Conservation (phyloP, 257 asterid species). For the Linaria vulgaris region DNA sequence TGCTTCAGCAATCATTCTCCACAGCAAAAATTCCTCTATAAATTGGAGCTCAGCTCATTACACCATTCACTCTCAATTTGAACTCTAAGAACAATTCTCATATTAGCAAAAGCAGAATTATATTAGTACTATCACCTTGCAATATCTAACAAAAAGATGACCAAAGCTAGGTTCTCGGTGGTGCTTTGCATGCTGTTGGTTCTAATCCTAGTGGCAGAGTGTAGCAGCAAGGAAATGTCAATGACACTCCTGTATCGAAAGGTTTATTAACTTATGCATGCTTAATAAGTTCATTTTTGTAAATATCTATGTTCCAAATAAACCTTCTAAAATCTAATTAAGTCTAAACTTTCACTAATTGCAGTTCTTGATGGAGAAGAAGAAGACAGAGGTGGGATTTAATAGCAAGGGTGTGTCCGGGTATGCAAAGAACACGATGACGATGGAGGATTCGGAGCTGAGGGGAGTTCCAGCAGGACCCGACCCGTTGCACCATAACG, state of each 20-base stretch:
- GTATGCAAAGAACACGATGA: slow-evolving; percentile 25
- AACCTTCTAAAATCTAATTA: not conserved
- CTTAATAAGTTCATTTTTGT: not conserved
- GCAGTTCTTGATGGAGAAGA: slow-evolving; percentile 45
- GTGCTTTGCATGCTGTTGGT: slow-evolving; percentile 33
- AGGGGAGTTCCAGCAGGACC: slow-evolving; percentile 66
- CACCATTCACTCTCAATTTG: not conserved
- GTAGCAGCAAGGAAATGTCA: slow-evolving; percentile 39
- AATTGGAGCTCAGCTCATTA: slow-evolving; percentile 21
- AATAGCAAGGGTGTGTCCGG: slow-evolving; percentile 26
- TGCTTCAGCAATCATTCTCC: slow-evolving; percentile 37
- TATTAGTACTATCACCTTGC: not conserved
- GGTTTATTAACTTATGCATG: slow-evolving; percentile 26
- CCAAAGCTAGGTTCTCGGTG: slow-evolving; percentile 22
- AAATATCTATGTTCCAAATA: not conserved
- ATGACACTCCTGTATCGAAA: slow-evolving; percentile 28
- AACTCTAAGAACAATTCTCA: not conserved
- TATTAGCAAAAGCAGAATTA: not conserved
- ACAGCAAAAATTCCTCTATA: slow-evolving; percentile 24
- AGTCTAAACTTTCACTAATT: slow-evolving; percentile 6
- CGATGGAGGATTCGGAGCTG: slow-evolving; percentile 51
- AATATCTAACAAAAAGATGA: slow-evolving; percentile 17
- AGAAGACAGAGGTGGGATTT: slow-evolving; percentile 33
- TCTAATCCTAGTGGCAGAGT: slow-evolving; percentile 36
- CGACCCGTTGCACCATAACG: slow-evolving; percentile 67